A percentile compares a stretch with the other conserved stretches of the same genome.
These are phyloP conservation scores for Priceomyces melissophilus DNA, from an alignment of 805 yeast species.

Conservation along the genomic window DNA sequence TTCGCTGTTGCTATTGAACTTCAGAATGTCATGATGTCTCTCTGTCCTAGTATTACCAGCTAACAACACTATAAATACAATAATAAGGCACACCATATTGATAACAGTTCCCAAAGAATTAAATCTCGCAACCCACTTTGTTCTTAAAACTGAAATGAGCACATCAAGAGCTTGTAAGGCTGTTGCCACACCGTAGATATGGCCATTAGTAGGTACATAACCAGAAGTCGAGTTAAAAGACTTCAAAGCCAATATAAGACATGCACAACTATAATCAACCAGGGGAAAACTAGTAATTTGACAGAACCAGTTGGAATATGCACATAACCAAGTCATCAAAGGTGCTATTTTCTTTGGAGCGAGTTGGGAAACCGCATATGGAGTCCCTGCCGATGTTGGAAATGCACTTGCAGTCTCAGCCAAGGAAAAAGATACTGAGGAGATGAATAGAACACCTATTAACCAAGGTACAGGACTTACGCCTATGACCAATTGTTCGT, in stretches of 20 bases:
- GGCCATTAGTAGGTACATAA: slow-evolving; percentile 46
- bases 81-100: slow-evolving; percentile 47
- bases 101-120: slow-evolving; percentile 48
- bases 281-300: slow-evolving; percentile 63
- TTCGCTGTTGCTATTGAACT: slow-evolving; percentile 44
- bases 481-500: slow-evolving; percentile 59
- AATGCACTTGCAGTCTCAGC: slow-evolving; percentile 64
- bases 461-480: slow-evolving; percentile 62
- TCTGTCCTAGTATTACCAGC: slow-evolving; percentile 47
- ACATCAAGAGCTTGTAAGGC: slow-evolving; percentile 50
- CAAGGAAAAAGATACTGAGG: slow-evolving; percentile 57
- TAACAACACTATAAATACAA: slow-evolving; percentile 53
- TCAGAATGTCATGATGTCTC: slow-evolving; percentile 23
- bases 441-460: slow-evolving; percentile 52
- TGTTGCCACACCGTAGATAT: slow-evolving; percentile 48
- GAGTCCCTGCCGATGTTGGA: slow-evolving; percentile 69
- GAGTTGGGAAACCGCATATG: slow-evolving; percentile 62
- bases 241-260: slow-evolving; percentile 52
- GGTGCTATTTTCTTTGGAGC: slow-evolving; percentile 55
- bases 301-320: slow-evolving; percentile 64
- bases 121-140: slow-evolving; percentile 50
- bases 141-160: slow-evolving; percentile 49
- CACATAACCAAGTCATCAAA: slow-evolving; percentile 57
- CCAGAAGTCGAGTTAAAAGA: slow-evolving; percentile 32
- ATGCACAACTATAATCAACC: slow-evolving; percentile 54